Conservation (phyloP, 768 basidiomycete genomes). For the Scleroderma bovista region DNA sequence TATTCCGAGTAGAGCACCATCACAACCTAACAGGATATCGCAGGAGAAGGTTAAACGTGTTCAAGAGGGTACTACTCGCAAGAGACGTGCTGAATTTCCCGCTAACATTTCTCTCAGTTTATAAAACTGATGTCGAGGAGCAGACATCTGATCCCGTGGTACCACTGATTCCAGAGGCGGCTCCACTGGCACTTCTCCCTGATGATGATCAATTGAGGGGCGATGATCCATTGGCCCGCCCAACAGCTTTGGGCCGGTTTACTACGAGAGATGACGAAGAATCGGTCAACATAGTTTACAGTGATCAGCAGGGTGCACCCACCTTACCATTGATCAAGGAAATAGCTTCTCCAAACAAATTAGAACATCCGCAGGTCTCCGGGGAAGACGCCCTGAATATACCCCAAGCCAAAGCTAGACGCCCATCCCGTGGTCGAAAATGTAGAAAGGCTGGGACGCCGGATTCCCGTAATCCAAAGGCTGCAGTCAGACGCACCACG, state of each 20-base stretch:
- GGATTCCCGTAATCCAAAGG: no score
- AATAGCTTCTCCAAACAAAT: no score
- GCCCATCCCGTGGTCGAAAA: no score
- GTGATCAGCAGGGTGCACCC: no score
- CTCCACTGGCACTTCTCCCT: not conserved
- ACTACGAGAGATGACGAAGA: not conserved
- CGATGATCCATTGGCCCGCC: not conserved
- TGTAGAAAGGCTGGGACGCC: no score
- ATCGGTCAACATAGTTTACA: no score
- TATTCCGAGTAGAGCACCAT: not conserved
- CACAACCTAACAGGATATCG: not conserved
- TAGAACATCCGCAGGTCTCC: no score
- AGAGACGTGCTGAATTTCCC: not conserved
- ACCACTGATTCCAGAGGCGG: not conserved
- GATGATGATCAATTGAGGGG: not conserved
- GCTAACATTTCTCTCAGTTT: slow-evolving; percentile 15
- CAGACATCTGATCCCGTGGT: not conserved
- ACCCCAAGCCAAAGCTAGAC: no score
- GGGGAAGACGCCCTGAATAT: no score
- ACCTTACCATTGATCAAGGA: no score
- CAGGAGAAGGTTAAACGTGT: slow-evolving; percentile 27
- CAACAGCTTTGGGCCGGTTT: not conserved
- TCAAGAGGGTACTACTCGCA: slow-evolving; percentile 16
- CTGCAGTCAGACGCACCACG: no score
- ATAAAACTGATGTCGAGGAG: slow-evolving; percentile 23